A percentile compares a stretch with the other conserved stretches of the same genome.
These are phyloP conservation scores for Calycina herbarum DNA, from an alignment of 2,329 filamentous ascomycete genomes.

Conservation along the genomic window DNA sequence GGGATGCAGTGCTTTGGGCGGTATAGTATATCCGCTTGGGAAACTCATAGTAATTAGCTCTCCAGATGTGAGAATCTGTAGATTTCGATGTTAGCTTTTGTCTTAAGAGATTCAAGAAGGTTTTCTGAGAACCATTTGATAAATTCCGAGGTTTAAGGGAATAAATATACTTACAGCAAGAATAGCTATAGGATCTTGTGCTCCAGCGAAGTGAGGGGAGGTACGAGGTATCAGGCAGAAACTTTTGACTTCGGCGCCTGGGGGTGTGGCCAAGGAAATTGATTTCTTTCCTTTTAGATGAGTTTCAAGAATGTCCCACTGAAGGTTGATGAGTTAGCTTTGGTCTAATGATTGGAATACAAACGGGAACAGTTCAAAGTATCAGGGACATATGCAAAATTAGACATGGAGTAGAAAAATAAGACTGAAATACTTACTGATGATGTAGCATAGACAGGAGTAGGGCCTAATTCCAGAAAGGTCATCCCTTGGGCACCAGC, in stretches of 20 bases:
- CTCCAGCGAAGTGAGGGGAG: conserved; percentile 83
- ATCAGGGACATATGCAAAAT: not conserved
- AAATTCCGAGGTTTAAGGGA: not conserved
- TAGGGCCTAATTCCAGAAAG: conserved; percentile 81
- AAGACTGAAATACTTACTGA: conserved; percentile 42
- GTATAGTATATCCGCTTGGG: conserved; percentile 86
- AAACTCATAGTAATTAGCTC: conserved; percentile 90
- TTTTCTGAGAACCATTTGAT: not conserved
- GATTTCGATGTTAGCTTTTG: not conserved
- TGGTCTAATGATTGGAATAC: not conserved
- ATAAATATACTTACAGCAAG: conserved; percentile 48
- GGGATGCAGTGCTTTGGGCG: conserved; percentile 85
- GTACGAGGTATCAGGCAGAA: conserved; percentile 80
- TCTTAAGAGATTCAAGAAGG: not conserved
- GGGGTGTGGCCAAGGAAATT: conserved; percentile 71
- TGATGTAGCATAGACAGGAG: conserved; percentile 88
- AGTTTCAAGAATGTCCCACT: conserved; percentile 75
- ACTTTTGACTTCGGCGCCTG: conserved; percentile 73
- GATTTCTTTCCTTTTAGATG: conserved; percentile 80
- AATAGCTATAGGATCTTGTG: conserved; percentile 86
- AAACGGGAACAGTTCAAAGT: not conserved
- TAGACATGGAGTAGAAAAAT: not conserved
- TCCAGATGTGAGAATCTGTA: conserved; percentile 70
- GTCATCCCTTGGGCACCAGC: conserved; percentile 87
- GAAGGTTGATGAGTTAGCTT: not conserved